Base-by-base conservation (phyloP, 2,329 filamentous ascomycete genomes). In the Emericellopsis atlantica region DNA sequence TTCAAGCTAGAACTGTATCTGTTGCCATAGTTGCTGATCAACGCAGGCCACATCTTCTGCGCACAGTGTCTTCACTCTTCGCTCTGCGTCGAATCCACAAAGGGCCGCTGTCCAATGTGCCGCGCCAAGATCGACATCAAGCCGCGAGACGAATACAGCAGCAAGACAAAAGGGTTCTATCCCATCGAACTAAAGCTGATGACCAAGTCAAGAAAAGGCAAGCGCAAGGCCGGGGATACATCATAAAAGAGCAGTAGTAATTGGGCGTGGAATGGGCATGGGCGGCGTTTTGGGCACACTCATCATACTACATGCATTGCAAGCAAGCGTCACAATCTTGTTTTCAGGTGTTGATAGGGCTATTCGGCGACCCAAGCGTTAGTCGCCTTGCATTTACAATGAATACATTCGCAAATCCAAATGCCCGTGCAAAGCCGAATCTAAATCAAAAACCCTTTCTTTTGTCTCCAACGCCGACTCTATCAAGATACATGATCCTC, bases 81-180 rank as follows among this genome's bases (percentile, higher is more conserved):
- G 5, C 65, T 81, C 2, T 60, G 74, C 43, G 74, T 75, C 26
- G 71, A 76, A 40, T 58, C 58, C 1, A 66, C 64, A n/a, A 72
- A 67, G 43, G 72, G 70, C 37, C 70, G 70, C 41, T 82, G 78
- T 43, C 78, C 78, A 1, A 78, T 82, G 47, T 82, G 78, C 54
- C 67, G 78, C 26, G 65, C 74, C 36, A 74, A 73, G 43, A 65
- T 81, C 35, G 73, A 74, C 41, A 61, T 62, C 34, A 66, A 65
- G 45, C 50, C 61, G 5, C 62, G 62, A 39, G 57, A 52, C 18
- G 46, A 54, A 16, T 67, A 69, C 43, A 62, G 52, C 6, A 50
- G 50, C 22, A 72, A 67, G 49, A 66, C 64, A 0, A 77, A 71
- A 41, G 71, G 72, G 2, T 69, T 61, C 44, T 80, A 74, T 56